A percentile compares a stretch with the other conserved stretches of the same genome.
These are phyloP conservation scores for Trichoderma atrobrunneum DNA, from an alignment of 2,329 filamentous ascomycete species.

Conservation along the genomic window DNA sequence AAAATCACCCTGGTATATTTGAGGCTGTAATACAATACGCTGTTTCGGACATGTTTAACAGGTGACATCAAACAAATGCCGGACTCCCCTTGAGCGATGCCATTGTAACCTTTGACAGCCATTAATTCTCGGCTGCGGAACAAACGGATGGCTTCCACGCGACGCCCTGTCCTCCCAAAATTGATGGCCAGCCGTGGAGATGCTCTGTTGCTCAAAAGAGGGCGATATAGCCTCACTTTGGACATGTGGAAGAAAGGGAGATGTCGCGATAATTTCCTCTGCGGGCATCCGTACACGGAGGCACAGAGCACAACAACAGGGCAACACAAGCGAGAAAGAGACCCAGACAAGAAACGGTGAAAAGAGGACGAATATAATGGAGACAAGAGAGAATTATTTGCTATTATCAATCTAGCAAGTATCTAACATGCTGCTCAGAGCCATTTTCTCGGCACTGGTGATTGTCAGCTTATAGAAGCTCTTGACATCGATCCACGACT, in stretches of 20 bases:
- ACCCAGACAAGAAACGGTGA: neutral
- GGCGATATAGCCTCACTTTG: neutral
- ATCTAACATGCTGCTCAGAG: constrained; percentile 48
- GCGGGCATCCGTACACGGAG: neutral
- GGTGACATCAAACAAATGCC: constrained; percentile 19
- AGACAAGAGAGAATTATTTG: neutral
- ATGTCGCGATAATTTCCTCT: neutral
- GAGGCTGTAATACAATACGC: neutral
- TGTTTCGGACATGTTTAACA: constrained; percentile 20
- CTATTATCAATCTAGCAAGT: constrained; percentile 26
- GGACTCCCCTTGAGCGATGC: neutral
- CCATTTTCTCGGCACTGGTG: constrained; percentile 68
- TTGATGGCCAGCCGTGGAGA: neutral
- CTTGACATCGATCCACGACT: constrained; percentile 78
- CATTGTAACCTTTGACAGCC: neutral
- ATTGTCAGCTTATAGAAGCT: constrained; percentile 65
- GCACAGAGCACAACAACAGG: neutral
- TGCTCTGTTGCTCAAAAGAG: neutral
- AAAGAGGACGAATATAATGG: neutral
- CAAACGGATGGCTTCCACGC: constrained; percentile 7
- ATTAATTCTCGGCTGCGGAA: constrained; percentile 6
- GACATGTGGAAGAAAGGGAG: neutral
- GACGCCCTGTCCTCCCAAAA: neutral
- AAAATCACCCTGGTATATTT: neutral
- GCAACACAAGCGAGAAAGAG: neutral